phyloP scores from a whole-genome alignment of 306 rosid genomes.

The Coriaria nepalensis region DNA sequence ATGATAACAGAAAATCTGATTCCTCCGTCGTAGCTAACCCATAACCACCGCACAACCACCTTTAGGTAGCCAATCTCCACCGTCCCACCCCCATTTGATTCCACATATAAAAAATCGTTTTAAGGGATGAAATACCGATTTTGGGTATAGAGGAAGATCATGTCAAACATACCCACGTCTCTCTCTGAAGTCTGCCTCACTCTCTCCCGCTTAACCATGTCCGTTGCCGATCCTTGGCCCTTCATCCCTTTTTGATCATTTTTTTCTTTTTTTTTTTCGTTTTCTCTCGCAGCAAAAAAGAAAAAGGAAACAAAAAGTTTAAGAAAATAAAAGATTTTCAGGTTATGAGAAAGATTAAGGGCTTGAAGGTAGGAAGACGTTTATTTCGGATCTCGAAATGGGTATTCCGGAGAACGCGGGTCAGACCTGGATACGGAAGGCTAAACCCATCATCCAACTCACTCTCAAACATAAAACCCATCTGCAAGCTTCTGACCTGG shows the following conservation, averaged over 20 bases:
- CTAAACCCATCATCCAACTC: conserved; percentile 3
- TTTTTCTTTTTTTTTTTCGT: neutral
- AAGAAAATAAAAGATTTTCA: neutral
- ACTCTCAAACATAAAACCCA: conserved; percentile 8
- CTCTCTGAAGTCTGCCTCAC: conserved; percentile 52
- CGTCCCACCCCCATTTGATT: no score
- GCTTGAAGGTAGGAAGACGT: conserved; percentile 56
- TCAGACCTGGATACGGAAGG: conserved; percentile 17
- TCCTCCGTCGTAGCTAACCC: no score
- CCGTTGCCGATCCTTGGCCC: conserved; percentile 65
- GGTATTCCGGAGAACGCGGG: conserved; percentile 19
- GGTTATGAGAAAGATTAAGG: conserved; percentile 33
- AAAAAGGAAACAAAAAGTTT: neutral
- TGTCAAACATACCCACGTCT: conserved; percentile 54
- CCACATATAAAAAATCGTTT: no score
- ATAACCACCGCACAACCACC: no score
- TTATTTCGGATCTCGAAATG: conserved; percentile 32
- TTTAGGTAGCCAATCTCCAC: no score
- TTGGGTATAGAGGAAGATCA: neutral
- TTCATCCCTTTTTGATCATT: conserved; percentile 6
- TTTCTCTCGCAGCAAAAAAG: neutral
- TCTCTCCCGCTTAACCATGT: conserved; percentile 48
- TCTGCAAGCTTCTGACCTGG: conserved; percentile 42
- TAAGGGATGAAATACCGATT: no score
- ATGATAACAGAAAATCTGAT: no score